These are phyloP conservation scores for Amniculicola lignicola DNA, from an alignment of 495 filamentous ascomycete species.

Conservation along the genomic window DNA sequence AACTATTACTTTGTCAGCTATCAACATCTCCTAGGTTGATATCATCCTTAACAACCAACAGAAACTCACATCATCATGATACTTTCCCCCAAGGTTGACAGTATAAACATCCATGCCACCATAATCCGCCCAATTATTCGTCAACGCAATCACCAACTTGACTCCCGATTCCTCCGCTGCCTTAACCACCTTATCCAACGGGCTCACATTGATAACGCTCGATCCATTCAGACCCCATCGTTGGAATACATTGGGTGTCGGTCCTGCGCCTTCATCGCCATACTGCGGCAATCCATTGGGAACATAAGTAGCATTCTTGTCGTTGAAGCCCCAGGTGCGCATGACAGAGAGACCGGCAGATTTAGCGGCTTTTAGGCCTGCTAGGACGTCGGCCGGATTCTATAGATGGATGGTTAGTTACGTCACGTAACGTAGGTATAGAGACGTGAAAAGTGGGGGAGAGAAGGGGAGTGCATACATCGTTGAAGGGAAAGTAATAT, in stretches of 20 bases:
- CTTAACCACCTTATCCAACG: slow-evolving; percentile 62
- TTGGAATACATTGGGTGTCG: not conserved
- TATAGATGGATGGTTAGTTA: no score
- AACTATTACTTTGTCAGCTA: slow-evolving; percentile 38
- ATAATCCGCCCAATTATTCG: slow-evolving; percentile 56
- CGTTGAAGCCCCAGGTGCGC: slow-evolving; percentile 11
- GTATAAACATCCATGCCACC: slow-evolving; percentile 51
- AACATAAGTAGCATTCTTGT: not conserved
- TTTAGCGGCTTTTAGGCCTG: not conserved
- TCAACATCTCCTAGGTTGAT: not conserved
- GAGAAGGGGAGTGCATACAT: not conserved
- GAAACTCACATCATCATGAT: slow-evolving; percentile 33
- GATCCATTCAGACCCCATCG: not conserved
- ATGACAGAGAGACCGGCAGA: not conserved
- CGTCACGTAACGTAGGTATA: no score
- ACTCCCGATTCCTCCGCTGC: slow-evolving; percentile 56
- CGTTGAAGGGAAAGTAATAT: slow-evolving; percentile 6
- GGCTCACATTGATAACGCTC: not conserved
- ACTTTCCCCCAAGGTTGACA: slow-evolving; percentile 41
- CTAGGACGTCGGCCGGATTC: slow-evolving; percentile 3
- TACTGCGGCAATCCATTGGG: slow-evolving; percentile 1
- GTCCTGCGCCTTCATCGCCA: slow-evolving; percentile 1
- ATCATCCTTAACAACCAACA: not conserved
- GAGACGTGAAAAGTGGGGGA: not conserved
- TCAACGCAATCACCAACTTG: slow-evolving; percentile 56